phyloP scores from a whole-genome alignment of 495 filamentous ascomycete genomes.

The Chlorociboria aeruginascens region DNA sequence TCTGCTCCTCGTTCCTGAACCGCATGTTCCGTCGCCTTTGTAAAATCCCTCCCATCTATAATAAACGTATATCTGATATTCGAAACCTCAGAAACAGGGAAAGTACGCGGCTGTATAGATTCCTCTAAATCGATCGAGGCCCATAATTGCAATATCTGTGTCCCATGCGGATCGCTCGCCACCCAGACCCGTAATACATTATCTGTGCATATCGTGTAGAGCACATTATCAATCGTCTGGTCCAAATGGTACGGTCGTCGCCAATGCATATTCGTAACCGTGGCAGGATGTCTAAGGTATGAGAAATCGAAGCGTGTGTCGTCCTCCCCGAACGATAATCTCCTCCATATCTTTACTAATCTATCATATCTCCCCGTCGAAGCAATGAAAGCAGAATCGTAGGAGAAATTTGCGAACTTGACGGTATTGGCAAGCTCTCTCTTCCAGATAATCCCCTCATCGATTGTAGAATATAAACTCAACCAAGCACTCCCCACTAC shows the following conservation, averaged over 20 bases:
- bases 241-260: conserved; percentile 60
- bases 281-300: conserved; percentile 73
- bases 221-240: conserved; percentile 71
- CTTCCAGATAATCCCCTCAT: conserved; percentile 54
- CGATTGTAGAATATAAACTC: conserved; percentile 53
- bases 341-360: conserved; percentile 85
- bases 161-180: conserved; percentile 57
- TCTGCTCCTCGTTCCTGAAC: conserved; percentile 42
- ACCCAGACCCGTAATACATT: conserved; percentile 76
- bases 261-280: conserved; percentile 80
- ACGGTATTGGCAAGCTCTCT: conserved; percentile 58
- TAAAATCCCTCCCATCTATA: conserved; percentile 74
- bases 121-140: conserved; percentile 65
- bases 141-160: conserved; percentile 67
- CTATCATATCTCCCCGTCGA: conserved; percentile 71
- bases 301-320: conserved; percentile 82
- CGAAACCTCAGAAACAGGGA: conserved; percentile 22
- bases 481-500: conserved; percentile 62
- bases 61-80: conserved; percentile 64
- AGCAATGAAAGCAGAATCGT: conserved; percentile 75
- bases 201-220: conserved; percentile 91
- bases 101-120: conserved; percentile 52
- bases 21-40: conserved; percentile 60
- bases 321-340: conserved; percentile 71
- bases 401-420: conserved; percentile 70